Evolutionary conservation across 768 basidiomycete species (phyloP).

Genomic region (Phlebiopsis flavidoalba): DNA sequence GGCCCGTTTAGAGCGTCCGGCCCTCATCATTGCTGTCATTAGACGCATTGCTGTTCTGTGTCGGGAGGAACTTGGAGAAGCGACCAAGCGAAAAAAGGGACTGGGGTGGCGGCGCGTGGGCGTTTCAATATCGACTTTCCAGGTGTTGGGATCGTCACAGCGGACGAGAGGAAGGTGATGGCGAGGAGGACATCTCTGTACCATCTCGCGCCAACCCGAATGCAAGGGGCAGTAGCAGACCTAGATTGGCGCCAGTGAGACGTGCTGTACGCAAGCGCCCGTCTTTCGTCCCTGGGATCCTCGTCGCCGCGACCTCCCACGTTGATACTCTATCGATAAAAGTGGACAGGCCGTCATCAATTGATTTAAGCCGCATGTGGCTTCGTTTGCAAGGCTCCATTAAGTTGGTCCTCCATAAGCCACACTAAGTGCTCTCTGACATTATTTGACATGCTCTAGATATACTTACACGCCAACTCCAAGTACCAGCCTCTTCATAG

Average conservation of each 20-base stretch:
- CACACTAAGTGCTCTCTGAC: too few relatives aligned
- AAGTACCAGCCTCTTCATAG: too few relatives aligned
- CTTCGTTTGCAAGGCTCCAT: too few relatives aligned
- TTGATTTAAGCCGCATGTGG: too few relatives aligned
- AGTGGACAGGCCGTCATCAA: too few relatives aligned
- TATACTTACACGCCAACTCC: too few relatives aligned
- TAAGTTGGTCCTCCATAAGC: too few relatives aligned
- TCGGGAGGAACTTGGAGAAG: conserved; percentile 69
- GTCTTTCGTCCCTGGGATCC: too few relatives aligned
- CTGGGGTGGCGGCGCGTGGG: conserved; percentile 60
- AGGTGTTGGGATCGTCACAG: conserved; percentile 73
- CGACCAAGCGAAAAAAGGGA: conserved; percentile 60
- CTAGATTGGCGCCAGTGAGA: not conserved
- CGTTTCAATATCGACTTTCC: conserved; percentile 81
- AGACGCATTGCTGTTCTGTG: conserved; percentile 29
- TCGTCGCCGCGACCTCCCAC: too few relatives aligned
- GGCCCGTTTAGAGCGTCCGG: conserved; percentile 75
- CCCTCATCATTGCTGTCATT: conserved; percentile 35
- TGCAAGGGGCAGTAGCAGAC: not conserved
- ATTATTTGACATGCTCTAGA: too few relatives aligned
- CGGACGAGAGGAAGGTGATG: conserved; percentile 76
- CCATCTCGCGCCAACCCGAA: conserved; percentile 12
- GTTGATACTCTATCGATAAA: too few relatives aligned
- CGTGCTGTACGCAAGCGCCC: not conserved
- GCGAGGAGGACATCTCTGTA: conserved; percentile 34